phyloP scores from a whole-genome alignment of 2,329 filamentous ascomycete species.

The Thelonectria discophora region DNA sequence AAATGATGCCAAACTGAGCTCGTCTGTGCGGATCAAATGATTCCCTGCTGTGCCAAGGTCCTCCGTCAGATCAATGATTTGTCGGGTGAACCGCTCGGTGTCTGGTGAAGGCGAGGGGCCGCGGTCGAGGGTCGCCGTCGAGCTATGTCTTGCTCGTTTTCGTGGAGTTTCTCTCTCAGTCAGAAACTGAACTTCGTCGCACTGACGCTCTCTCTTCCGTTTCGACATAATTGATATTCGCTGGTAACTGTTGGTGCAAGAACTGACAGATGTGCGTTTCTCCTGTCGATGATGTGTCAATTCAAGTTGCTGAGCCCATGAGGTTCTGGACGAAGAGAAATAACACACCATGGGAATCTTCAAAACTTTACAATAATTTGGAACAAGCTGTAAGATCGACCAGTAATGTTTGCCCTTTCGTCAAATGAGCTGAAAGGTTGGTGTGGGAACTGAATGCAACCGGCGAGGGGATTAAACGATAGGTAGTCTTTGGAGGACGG shows the following conservation, averaged over 20 bases:
- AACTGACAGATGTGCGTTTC: not conserved
- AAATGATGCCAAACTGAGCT: conserved; percentile 35
- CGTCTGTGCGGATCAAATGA: conserved; percentile 32
- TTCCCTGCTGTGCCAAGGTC: conserved; percentile 30
- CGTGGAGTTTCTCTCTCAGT: conserved; percentile 19
- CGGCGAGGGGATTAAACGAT: not conserved
- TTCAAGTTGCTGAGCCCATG: not conserved
- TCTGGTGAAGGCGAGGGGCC: conserved; percentile 4
- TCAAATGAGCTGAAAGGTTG: not conserved
- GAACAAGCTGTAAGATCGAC: not conserved
- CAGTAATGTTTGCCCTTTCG: not conserved
- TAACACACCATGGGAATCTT: not conserved
- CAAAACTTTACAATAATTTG: not conserved
- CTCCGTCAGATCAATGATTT: conserved; percentile 49
- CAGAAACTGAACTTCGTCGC: conserved; percentile 27
- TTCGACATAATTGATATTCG: not conserved
- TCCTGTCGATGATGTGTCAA: not conserved
- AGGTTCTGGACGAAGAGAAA: not conserved
- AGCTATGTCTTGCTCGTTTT: conserved; percentile 19
- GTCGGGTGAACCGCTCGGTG: conserved; percentile 13
- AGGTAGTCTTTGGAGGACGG: not conserved
- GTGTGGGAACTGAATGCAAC: not conserved
- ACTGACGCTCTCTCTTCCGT: conserved; percentile 9
- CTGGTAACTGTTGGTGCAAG: not conserved
- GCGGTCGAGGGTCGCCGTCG: conserved; percentile 39